Conservation (phyloP, 768 basidiomycete genomes). For the Boletus pseudopeckii region DNA sequence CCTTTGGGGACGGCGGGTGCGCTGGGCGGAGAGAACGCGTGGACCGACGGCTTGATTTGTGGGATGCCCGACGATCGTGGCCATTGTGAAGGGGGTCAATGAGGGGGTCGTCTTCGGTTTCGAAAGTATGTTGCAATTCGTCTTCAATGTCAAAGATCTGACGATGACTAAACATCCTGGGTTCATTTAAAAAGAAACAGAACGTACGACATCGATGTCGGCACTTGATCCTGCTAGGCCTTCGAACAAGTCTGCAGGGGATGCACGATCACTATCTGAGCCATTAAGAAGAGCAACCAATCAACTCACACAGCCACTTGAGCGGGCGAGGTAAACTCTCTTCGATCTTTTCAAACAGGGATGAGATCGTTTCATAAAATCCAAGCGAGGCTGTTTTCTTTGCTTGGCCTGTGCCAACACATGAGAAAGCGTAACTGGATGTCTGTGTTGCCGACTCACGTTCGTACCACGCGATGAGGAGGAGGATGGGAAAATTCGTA, state of each 20-base stretch:
- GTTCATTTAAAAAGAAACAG: neutral
- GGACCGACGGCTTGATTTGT: constrained; percentile 32
- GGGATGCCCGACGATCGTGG: constrained; percentile 32
- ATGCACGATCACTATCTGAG: neutral
- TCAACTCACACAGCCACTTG: constrained; percentile 66
- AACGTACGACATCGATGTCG: constrained; percentile 70
- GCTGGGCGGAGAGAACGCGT: constrained; percentile 22
- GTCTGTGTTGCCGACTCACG: constrained; percentile 33
- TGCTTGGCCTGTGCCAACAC: constrained; percentile 44
- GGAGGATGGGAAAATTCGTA: constrained; percentile 81
- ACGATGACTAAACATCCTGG: neutral
- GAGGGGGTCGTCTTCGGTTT: constrained; percentile 4
- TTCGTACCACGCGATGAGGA: constrained; percentile 82
- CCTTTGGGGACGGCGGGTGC: constrained; percentile 20
- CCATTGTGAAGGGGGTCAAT: constrained; percentile 17
- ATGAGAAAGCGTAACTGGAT: neutral
- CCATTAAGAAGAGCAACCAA: neutral
- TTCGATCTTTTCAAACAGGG: constrained; percentile 62
- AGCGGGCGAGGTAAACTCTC: constrained; percentile 76
- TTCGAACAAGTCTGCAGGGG: constrained; percentile 68
- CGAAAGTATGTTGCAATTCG: constrained; percentile 31
- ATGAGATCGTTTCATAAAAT: constrained; percentile 70
- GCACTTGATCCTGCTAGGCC: constrained; percentile 67
- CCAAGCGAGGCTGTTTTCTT: constrained; percentile 61
- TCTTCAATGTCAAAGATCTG: constrained; percentile 82